Conservation (phyloP, 257 asterid genomes). For the Cinchona pubescens region DNA sequence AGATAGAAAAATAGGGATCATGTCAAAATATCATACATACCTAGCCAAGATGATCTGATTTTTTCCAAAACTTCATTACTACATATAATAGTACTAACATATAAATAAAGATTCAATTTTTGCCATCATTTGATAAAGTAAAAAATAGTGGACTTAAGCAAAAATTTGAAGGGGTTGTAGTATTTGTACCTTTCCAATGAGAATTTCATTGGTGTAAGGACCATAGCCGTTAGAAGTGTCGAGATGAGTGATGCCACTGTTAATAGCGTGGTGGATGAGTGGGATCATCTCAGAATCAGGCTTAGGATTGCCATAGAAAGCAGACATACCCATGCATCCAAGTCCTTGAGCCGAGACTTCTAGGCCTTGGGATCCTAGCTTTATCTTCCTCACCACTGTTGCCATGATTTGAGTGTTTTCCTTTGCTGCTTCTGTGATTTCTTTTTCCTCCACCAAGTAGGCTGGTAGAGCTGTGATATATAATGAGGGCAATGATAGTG, state of each 20-base stretch:
- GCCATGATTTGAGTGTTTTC: neutral
- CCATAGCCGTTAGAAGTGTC: conserved; percentile 18
- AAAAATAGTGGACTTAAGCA: neutral
- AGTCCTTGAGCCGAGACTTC: conserved; percentile 16
- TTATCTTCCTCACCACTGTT: neutral
- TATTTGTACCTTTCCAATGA: conserved; percentile 2
- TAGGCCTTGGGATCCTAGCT: conserved; percentile 17
- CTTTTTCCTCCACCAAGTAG: too few relatives aligned
- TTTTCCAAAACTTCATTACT: neutral
- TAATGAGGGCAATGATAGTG: too few relatives aligned
- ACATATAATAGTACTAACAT: too few relatives aligned
- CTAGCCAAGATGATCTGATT: too few relatives aligned
- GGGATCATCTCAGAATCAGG: conserved; percentile 14
- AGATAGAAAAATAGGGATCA: too few relatives aligned
- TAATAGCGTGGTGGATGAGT: conserved; percentile 20
- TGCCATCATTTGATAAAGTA: too few relatives aligned
- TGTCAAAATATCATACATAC: neutral
- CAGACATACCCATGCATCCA: conserved; percentile 20
- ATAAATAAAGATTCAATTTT: too few relatives aligned
- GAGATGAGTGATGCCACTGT: conserved; percentile 12
- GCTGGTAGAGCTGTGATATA: too few relatives aligned
- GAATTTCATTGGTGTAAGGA: conserved; percentile 13
- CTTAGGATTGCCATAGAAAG: conserved; percentile 6
- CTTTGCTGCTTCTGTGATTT: neutral
- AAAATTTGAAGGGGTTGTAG: neutral